These are phyloP conservation scores for Pythium brachiatum DNA, from an alignment of 352 stramenopile species.

Conservation along the genomic window DNA sequence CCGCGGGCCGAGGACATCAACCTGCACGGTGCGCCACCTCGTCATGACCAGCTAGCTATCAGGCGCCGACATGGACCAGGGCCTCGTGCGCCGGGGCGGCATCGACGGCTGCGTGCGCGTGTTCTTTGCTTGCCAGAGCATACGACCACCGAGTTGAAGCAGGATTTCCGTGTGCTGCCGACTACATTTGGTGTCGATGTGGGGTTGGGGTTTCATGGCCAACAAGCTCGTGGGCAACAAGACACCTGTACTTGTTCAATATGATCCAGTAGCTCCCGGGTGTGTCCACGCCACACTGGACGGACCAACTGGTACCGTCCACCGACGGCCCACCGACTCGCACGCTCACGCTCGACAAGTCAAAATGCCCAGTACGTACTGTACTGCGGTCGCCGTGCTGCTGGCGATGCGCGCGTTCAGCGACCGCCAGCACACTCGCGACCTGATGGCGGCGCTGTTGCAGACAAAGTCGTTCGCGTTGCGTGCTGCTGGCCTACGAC, in stretches of 20 bases:
- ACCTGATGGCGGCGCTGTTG: slow-evolving; percentile 40
- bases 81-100: slow-evolving; percentile 52
- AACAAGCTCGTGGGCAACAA: slow-evolving; percentile 76
- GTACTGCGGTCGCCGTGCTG: slow-evolving; percentile 66
- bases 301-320: slow-evolving; percentile 85
- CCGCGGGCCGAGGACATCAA: slow-evolving; percentile 57
- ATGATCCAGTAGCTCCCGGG: slow-evolving; percentile 59
- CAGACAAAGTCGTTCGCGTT: slow-evolving; percentile 51
- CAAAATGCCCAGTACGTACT: slow-evolving; percentile 72
- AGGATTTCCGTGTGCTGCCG: slow-evolving; percentile 81
- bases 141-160: slow-evolving; percentile 48
- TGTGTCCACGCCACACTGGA: slow-evolving; percentile 57
- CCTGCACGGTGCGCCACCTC: slow-evolving; percentile 67
- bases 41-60: slow-evolving; percentile 79
- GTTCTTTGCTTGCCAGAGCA: slow-evolving; percentile 69
- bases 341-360: slow-evolving; percentile 63
- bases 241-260: slow-evolving; percentile 67
- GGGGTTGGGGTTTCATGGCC: slow-evolving; percentile 69
- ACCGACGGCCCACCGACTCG: slow-evolving; percentile 48
- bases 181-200: slow-evolving; percentile 85
- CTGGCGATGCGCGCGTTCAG: slow-evolving; percentile 62
- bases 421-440: slow-evolving; percentile 62
- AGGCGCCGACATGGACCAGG: slow-evolving; percentile 81
- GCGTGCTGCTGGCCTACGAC: no score
- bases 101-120: slow-evolving; percentile 83